Base-by-base conservation (phyloP, 1,139 yeast species). In the Yamadazyma friedrichii region DNA sequence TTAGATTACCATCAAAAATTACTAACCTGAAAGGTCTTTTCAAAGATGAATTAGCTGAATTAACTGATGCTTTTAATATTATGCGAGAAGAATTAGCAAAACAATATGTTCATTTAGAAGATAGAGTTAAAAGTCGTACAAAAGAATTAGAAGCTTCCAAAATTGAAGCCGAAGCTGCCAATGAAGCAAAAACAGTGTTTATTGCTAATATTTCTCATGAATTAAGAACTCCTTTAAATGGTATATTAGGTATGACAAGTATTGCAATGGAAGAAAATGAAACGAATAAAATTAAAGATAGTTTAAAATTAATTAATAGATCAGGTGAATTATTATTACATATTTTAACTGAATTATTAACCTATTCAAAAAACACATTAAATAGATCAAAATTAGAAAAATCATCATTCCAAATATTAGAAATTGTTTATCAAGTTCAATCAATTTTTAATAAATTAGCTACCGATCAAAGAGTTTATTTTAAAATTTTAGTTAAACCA, bases 131-230 rank as follows among this genome's bases (percentile, higher is more conserved):
- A 41, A 82, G 82, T 34, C 77, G 98, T 56, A 93, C 98, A 0
- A 82, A 80, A 55, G 96, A 91, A 60, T 70, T 91, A 37, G 96
- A 89, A 59, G 87, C 84, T 1, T 94, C 95, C 9, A 88, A 87
- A 53, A 75, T 86, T 28, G 88, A 86, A 58, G 97, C 97, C 0
- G 97, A 91, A 62, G 78, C 84, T 30, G 98, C 98, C 2, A 91
- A 88, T 62, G 96, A 88, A 54, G 96, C 97, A 8, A 91, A 91
- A 55, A 87, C 96, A 0, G 88, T 88, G 12, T 93, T 93, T 61
- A 89, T 93, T 59, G 98, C 98, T 15, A 93, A 91, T 59, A 89
- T 93, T 30, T 89, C 97, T 0, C 98, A 93, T 59, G 98, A 93
- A 64, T 74, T 93, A 56, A 75, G 97, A 50, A 93, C 98, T 0